A percentile compares a stretch with the other conserved stretches of the same genome.
Evolutionary conservation across 345 rosid species (phyloP).

Genomic region (Eucalyptus lansdowneana): DNA sequence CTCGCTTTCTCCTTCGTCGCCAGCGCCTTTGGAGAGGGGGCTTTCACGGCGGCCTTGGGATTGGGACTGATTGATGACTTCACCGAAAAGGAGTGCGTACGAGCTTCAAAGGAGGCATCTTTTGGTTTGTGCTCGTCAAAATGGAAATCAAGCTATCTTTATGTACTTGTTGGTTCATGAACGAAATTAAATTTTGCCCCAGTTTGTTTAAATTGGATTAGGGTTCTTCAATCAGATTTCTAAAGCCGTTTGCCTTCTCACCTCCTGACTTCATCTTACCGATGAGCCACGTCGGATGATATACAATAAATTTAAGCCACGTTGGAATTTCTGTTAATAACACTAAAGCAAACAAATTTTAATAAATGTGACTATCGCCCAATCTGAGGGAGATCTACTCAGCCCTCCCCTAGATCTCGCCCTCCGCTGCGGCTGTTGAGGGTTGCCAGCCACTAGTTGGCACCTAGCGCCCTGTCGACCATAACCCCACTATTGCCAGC

Average conservation of each 20-base stretch:
- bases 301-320: neutral
- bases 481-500: neutral
- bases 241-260: neutral
- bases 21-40: neutral
- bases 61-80: neutral
- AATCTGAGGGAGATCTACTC: too few species aligned
- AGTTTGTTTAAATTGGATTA: neutral
- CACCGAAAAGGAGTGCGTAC: neutral
- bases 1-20: neutral
- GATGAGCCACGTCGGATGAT: neutral
- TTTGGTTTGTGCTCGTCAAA: neutral
- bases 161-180: neutral
- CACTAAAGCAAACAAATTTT: too few species aligned
- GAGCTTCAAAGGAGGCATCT: neutral
- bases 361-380: too few species aligned
- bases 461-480: neutral
- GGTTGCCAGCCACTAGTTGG: neutral
- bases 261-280: neutral
- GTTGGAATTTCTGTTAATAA: neutral
- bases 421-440: too few species aligned
- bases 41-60: neutral
- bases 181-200: neutral
- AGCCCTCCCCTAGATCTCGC: too few species aligned
- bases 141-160: neutral
- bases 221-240: neutral